Evolutionary conservation across 495 filamentous ascomycete species (phyloP), one percentile per base, ranked within the genome.

Genomic region (Cetradonia linearis): DNA sequence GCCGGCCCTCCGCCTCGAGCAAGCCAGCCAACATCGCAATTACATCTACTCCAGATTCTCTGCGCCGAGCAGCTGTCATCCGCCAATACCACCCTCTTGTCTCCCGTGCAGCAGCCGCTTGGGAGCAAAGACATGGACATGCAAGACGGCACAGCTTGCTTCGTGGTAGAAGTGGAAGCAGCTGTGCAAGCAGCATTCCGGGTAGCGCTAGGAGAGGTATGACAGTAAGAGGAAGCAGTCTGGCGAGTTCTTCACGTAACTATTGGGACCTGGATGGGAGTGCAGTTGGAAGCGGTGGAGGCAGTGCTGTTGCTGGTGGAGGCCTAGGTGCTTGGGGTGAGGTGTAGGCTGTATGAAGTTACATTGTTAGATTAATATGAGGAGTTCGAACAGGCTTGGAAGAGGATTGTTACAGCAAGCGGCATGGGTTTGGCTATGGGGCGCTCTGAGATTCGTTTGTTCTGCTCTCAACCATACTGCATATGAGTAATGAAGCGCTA

Each of bases 81-180:
- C 78, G 89, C 34, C 87, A 89, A 63, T 85, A 92, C 66, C 91
- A 96, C 60, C 91, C 91, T 2, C 81, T 95, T 30, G 81, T 91
- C 30, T 83, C 84, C 23, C 81, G 81, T 23, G 66, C 74, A 60
- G 25, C 74, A 70, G 36, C 68, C 73, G 73, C 67, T 70, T 72
- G 59, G 68, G 73, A 57, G 68, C 73, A 44, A 71, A 74, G 66
- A 65, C 83, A 71, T 74, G 77, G 70, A 65, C 75, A 70, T 68
- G 77, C 69, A 66, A 78, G 78, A 62, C 82, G 78, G 66, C 76
- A 70, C 69, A 72, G 74, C 64, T 57, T 77, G 61, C 69, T 78
- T 49, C 38, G 74, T 25, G 62, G 70, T 13, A 72, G 70, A 53
- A 73, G 70, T 18, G 64, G 70, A 70, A 63, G 59, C 73, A 81